Conservation (phyloP, 805 yeast species). For the Lachancea fermentati region DNA sequence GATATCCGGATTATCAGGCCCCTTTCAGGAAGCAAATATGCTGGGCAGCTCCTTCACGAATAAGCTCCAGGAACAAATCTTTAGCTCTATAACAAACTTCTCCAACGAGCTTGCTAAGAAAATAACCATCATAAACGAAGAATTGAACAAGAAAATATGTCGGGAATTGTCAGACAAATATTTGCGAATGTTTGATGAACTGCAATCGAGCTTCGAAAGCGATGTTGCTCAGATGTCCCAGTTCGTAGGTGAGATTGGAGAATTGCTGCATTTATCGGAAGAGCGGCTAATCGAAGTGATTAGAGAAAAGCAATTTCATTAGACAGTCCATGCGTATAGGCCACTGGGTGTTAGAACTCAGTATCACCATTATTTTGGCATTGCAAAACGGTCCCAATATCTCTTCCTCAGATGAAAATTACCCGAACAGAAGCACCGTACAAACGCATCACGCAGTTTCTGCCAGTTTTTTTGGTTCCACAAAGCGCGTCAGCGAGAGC, state of each 20-base stretch:
- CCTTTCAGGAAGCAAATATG: neutral
- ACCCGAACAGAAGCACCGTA: too few relatives aligned
- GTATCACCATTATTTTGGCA: too few relatives aligned
- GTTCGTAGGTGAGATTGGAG: conserved; percentile 33
- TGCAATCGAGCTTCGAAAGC: conserved; percentile 31
- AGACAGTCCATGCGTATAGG: too few relatives aligned
- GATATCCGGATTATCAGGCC: neutral
- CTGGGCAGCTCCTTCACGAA: conserved; percentile 30
- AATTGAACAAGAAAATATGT: conserved; percentile 33
- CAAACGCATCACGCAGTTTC: neutral
- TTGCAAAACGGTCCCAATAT: too few relatives aligned
- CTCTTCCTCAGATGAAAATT: too few relatives aligned
- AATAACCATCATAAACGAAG: conserved; percentile 34
- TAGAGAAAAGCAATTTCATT: conserved; percentile 17
- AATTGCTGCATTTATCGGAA: conserved; percentile 34
- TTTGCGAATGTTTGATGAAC: conserved; percentile 28
- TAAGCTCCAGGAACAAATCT: conserved; percentile 35
- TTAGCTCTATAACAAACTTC: conserved; percentile 31
- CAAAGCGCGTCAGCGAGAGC: neutral
- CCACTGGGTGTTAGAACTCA: too few relatives aligned
- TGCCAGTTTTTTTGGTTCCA: neutral
- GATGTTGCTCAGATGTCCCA: conserved; percentile 36
- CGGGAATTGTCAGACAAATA: conserved; percentile 34
- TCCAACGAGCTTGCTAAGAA: conserved; percentile 33
- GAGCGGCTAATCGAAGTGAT: conserved; percentile 29